phyloP scores from a whole-genome alignment of 1,139 yeast genomes.

The Kazachstania sp. region DNA sequence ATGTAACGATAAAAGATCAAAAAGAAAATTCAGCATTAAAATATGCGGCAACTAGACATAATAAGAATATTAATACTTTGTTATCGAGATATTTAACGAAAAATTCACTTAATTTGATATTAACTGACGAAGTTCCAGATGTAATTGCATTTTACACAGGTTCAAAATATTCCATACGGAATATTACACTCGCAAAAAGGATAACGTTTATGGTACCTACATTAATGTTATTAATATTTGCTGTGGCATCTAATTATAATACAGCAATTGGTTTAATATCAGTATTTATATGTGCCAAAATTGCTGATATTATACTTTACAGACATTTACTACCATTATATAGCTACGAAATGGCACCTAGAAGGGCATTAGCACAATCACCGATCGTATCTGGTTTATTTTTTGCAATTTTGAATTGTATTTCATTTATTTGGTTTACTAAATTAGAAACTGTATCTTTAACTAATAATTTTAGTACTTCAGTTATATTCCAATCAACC shows the following conservation, averaged over 20 bases:
- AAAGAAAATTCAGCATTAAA: constrained; percentile 69
- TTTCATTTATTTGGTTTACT: constrained; percentile 45
- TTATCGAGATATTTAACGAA: constrained; percentile 64
- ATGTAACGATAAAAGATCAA: constrained; percentile 48
- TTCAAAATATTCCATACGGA: not conserved
- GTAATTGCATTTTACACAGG: not conserved
- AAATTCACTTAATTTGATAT: constrained; percentile 41
- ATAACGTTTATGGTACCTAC: not conserved
- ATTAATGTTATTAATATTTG: not conserved
- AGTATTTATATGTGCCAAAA: not conserved
- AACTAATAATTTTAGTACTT: constrained; percentile 10
- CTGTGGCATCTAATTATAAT: not conserved
- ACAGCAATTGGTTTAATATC: not conserved
- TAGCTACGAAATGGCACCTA: not conserved
- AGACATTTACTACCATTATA: not conserved
- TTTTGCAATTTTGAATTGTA: constrained; percentile 63
- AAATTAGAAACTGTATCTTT: constrained; percentile 44
- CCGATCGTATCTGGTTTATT: constrained; percentile 52
- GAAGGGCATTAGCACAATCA: constrained; percentile 1
- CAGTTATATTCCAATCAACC: constrained; percentile 19
- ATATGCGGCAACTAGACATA: constrained; percentile 75
- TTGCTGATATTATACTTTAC: not conserved
- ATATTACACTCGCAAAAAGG: not conserved
- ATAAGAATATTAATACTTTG: constrained; percentile 31
- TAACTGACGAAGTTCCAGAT: constrained; percentile 52